Percentiles rank a stretch among this genome's conserved stretches.
These are phyloP conservation scores for Calycina herbarum DNA, from an alignment of 2,329 filamentous ascomycete species.

Conservation along the genomic window DNA sequence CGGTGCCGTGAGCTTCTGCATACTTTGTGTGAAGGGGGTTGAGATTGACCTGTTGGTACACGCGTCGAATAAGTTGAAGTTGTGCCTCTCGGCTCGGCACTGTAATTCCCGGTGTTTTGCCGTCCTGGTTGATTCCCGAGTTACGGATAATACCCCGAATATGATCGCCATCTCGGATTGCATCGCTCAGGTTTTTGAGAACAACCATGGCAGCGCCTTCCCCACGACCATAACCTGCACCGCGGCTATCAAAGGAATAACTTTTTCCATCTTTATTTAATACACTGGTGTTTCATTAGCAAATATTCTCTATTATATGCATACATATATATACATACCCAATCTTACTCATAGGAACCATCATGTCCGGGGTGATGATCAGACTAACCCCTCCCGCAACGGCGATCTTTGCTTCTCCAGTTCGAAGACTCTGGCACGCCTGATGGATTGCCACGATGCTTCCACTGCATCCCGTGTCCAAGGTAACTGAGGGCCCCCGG, in stretches of 20 bases:
- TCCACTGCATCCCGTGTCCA: conserved; percentile 48
- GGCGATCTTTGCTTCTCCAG: conserved; percentile 31
- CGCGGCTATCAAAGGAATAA: conserved; percentile 16
- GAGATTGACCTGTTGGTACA: conserved; percentile 45
- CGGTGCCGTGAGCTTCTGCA: conserved; percentile 33
- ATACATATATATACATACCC: conserved; percentile 24
- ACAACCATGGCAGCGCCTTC: conserved; percentile 36
- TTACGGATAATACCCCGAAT: conserved; percentile 56
- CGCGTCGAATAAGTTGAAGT: conserved; percentile 39
- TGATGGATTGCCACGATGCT: conserved; percentile 38
- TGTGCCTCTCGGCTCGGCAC: conserved; percentile 50
- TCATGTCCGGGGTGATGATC: conserved; percentile 17
- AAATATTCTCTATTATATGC: neutral
- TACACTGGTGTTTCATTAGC: neutral
- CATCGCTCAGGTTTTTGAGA: conserved; percentile 46
- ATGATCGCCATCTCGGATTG: conserved; percentile 57
- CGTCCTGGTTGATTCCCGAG: conserved; percentile 53
- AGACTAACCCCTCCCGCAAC: conserved; percentile 17
- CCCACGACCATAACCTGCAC: conserved; percentile 45
- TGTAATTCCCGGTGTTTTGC: conserved; percentile 56
- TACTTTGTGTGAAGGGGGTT: conserved; percentile 35
- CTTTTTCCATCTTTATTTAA: conserved; percentile 9
- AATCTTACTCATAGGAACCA: conserved; percentile 6
- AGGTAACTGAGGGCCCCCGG: conserved; percentile 42
- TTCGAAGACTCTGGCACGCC: conserved; percentile 9